phyloP scores from a whole-genome alignment of 1,139 yeast species.

The Ogataea hybrid region DNA sequence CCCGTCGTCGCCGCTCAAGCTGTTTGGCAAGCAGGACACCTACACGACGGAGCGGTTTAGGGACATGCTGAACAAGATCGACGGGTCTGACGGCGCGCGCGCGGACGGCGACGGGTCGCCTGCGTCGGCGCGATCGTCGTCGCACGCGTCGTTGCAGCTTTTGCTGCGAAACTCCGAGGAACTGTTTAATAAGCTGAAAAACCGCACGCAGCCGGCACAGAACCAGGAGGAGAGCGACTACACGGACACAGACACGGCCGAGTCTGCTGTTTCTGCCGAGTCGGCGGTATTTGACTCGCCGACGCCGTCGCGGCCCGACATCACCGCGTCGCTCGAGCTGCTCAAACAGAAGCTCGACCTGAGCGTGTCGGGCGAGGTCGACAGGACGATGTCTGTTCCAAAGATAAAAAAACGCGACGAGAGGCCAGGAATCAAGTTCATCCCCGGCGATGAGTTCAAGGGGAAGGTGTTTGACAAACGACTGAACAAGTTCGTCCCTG shows the following conservation, averaged over 20 bases:
- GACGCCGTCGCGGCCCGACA: constrained; percentile 16
- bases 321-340: constrained; percentile 19
- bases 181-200: constrained; percentile 24
- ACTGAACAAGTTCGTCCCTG: constrained; percentile 25
- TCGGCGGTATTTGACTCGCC: constrained; percentile 10
- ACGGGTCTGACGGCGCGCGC: constrained; percentile 20
- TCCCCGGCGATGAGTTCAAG: constrained; percentile 31
- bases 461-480: constrained; percentile 30
- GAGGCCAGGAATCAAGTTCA: constrained; percentile 28
- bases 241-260: constrained; percentile 12
- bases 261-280: background rate
- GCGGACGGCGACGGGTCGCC: constrained; percentile 29
- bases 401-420: constrained; percentile 10
- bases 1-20: constrained; percentile 30
- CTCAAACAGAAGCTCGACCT: constrained; percentile 18
- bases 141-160: constrained; percentile 22
- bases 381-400: constrained; percentile 19
- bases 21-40: constrained; percentile 30
- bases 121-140: constrained; percentile 13
- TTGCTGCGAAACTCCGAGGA: constrained; percentile 23
- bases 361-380: constrained; percentile 8
- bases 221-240: constrained; percentile 23
- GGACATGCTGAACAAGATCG: constrained; percentile 22
- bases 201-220: constrained; percentile 15
- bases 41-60: constrained; percentile 28